These are phyloP conservation scores for Ganoderma lucidum DNA, from an alignment of 1,284 basidiomycete species.

Conservation along the genomic window DNA sequence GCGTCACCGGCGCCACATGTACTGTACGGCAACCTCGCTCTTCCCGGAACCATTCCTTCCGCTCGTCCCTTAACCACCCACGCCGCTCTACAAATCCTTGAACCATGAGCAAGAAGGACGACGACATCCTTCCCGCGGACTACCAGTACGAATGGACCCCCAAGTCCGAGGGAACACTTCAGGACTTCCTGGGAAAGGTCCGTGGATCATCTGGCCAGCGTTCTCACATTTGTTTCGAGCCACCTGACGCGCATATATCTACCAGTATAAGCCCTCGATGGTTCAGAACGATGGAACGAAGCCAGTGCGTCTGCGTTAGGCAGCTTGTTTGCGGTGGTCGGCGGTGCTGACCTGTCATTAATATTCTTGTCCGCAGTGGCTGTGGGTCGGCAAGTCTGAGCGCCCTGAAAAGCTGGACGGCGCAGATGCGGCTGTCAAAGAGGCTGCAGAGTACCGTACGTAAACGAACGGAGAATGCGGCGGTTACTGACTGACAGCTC, in stretches of 20 bases:
- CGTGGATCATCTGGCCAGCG: conserved; percentile 20
- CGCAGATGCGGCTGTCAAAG: conserved; percentile 49
- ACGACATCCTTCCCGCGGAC: conserved; percentile 34
- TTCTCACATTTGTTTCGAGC: not conserved
- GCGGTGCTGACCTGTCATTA: conserved; percentile 23
- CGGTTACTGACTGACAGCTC: conserved; percentile 13
- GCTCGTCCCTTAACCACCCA: not conserved
- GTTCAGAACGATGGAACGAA: conserved; percentile 77
- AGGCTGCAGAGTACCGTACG: conserved; percentile 58
- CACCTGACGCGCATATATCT: not conserved
- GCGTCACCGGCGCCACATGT: not conserved
- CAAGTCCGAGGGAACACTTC: conserved; percentile 47
- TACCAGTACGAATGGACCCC: conserved; percentile 57
- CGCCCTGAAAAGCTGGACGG: conserved; percentile 35
- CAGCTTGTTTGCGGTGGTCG: not conserved
- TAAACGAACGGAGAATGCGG: conserved; percentile 15
- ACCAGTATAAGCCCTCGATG: conserved; percentile 76
- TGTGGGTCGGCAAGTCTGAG: conserved; percentile 61
- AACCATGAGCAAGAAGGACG: conserved; percentile 24
- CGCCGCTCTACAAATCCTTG: not conserved
- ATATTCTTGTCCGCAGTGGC: conserved; percentile 59
- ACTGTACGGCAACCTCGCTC: not conserved
- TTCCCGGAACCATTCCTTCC: not conserved
- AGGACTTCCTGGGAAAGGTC: conserved; percentile 58
- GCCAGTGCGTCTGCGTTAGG: conserved; percentile 50